Percentiles rank a stretch among this genome's conserved stretches.
These are phyloP conservation scores for Aspergillus wentii DNA, from an alignment of 495 filamentous ascomycete species.

Conservation along the genomic window DNA sequence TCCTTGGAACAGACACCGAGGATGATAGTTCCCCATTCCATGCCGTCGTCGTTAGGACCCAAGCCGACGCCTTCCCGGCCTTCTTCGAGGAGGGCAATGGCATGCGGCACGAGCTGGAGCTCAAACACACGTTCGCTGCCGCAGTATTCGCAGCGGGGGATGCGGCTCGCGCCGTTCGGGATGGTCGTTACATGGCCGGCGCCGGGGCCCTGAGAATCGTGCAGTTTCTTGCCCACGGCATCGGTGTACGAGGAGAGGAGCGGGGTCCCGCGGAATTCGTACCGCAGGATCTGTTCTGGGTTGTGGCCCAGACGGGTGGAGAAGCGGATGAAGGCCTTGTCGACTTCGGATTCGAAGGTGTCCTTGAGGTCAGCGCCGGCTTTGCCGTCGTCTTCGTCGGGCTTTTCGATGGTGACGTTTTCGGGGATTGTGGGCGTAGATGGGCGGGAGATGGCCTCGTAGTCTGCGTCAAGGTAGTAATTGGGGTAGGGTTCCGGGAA, in stretches of 20 bases:
- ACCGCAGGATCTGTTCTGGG: constrained; percentile 89
- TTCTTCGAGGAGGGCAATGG: constrained; percentile 82
- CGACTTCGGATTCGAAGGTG: constrained; percentile 75
- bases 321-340: constrained; percentile 85
- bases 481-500: constrained; percentile 68
- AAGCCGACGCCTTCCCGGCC: constrained; percentile 61
- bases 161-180: constrained; percentile 25
- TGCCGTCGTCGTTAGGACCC: constrained; percentile 53
- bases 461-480: constrained; percentile 87
- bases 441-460: constrained; percentile 65
- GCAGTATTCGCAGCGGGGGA: constrained; percentile 77
- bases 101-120: constrained; percentile 83
- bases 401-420: constrained; percentile 53
- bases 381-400: constrained; percentile 45
- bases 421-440: constrained; percentile 39
- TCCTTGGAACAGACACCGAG: constrained; percentile 76
- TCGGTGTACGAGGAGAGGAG: constrained; percentile 78
- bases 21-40: constrained; percentile 98
- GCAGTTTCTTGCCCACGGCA: constrained; percentile 61
- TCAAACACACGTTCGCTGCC: constrained; percentile 77
- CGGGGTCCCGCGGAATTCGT: constrained; percentile 78
- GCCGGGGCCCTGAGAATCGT: constrained; percentile 21
- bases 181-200: constrained; percentile 24
- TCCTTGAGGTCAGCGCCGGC: constrained; percentile 69
- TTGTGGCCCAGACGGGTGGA: constrained; percentile 86